Percentiles rank a stretch among this genome's conserved stretches.
Evolutionary conservation across 2,329 filamentous ascomycete genomes (phyloP).

Genomic region (Paraconiothyrium sp.): DNA sequence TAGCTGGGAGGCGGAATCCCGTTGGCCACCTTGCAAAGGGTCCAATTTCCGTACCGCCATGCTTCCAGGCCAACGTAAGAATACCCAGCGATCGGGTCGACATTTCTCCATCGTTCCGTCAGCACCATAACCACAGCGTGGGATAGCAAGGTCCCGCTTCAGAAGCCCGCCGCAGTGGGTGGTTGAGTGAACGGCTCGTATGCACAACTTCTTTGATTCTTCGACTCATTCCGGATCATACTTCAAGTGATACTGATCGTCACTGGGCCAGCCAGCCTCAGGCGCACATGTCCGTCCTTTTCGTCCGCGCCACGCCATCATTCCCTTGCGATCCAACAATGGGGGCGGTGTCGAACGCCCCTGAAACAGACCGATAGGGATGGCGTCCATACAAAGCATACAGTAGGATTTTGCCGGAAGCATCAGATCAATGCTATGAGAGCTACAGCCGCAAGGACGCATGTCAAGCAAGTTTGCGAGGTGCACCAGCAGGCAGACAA

Average conservation of each 20-base stretch:
- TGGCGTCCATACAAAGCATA: not conserved
- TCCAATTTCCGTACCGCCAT: conserved; percentile 2
- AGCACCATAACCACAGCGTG: conserved; percentile 14
- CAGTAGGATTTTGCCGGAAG: not conserved
- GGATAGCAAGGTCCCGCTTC: conserved; percentile 1
- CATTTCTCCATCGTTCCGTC: conserved; percentile 9
- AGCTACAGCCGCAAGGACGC: not conserved
- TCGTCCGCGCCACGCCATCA: not conserved
- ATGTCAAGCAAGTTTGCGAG: not conserved
- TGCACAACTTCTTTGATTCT: not conserved
- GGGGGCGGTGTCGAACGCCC: not conserved
- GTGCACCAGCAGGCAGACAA: not conserved
- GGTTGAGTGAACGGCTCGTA: not conserved
- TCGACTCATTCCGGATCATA: not conserved
- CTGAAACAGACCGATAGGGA: not conserved
- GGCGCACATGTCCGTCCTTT: not conserved
- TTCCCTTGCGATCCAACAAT: not conserved
- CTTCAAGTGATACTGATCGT: not conserved
- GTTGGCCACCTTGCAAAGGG: conserved; percentile 5
- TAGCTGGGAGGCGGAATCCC: not conserved
- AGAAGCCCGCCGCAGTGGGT: not conserved
- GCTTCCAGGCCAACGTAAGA: conserved; percentile 6
- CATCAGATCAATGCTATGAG: not conserved
- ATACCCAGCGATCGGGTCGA: conserved; percentile 14
- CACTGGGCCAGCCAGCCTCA: not conserved